phyloP scores from a whole-genome alignment of 2,329 filamentous ascomycete genomes.

The Aspergillus eucalypticola region DNA sequence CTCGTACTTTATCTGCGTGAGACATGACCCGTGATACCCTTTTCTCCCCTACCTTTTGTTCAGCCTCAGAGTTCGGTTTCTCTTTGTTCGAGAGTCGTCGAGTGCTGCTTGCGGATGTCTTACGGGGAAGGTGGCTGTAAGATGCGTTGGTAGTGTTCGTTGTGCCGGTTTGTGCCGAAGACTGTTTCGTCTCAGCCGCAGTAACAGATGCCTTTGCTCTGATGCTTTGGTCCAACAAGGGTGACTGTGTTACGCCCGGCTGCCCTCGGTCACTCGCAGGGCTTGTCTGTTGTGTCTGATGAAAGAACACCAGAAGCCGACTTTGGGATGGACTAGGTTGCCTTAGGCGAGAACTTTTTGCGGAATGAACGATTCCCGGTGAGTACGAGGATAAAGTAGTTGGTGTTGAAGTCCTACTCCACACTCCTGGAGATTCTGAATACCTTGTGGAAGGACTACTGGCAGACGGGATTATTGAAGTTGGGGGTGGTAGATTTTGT shows the following conservation, averaged over 20 bases:
- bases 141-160: conserved; percentile 36
- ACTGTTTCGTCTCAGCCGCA: conserved; percentile 10
- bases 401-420: conserved; percentile 51
- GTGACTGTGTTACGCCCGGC: conserved; percentile 15
- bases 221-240: conserved; percentile 11
- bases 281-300: conserved; percentile 21
- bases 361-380: conserved; percentile 46
- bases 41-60: background rate
- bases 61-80: conserved; percentile 33
- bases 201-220: conserved; percentile 12
- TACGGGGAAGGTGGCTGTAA: conserved; percentile 63
- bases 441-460: conserved; percentile 50
- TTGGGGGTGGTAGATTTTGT: conserved; percentile 39
- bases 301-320: conserved; percentile 36
- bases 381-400: conserved; percentile 53
- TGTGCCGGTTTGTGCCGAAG: background rate
- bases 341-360: conserved; percentile 38
- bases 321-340: conserved; percentile 41
- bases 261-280: conserved; percentile 23
- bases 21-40: background rate
- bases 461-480: conserved; percentile 40
- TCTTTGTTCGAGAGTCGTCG: conserved; percentile 45
- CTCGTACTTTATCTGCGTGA: background rate
- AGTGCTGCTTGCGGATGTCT: conserved; percentile 57
- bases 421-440: conserved; percentile 48